Evolutionary conservation across 2,329 filamentous ascomycete genomes (phyloP).

Genomic region (Beauveria bassiana): DNA sequence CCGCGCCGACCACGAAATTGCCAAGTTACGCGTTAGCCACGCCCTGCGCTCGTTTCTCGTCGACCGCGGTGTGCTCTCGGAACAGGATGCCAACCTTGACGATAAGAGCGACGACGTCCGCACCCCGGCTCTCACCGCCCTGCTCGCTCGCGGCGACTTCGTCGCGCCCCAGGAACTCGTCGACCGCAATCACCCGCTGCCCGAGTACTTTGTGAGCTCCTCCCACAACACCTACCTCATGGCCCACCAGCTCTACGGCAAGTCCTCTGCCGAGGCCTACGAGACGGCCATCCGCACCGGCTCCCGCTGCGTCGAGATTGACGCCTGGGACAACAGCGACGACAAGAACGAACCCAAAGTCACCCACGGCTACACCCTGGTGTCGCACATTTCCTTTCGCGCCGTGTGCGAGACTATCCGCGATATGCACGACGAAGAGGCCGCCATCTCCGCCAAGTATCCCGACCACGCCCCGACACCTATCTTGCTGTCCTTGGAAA

Average conservation of each 20-base stretch:
- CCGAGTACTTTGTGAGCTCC: conserved; percentile 65
- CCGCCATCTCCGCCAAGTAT: conserved; percentile 28
- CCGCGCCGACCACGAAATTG: conserved; percentile 38
- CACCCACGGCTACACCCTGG: conserved; percentile 61
- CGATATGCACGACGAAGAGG: conserved; percentile 53
- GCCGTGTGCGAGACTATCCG: conserved; percentile 58
- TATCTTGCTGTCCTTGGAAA: conserved; percentile 59
- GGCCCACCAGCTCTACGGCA: conserved; percentile 61
- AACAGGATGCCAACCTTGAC: conserved; percentile 36
- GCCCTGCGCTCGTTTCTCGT: conserved; percentile 49
- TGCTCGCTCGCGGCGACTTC: conserved; percentile 52
- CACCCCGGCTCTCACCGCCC: conserved; percentile 36
- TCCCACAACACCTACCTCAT: conserved; percentile 68
- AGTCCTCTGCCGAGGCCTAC: conserved; percentile 55
- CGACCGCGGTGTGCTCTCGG: conserved; percentile 41
- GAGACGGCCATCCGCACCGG: conserved; percentile 54
- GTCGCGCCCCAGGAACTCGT: conserved; percentile 45
- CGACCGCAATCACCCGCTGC: conserved; percentile 52
- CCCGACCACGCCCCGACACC: conserved; percentile 41
- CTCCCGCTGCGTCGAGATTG: conserved; percentile 64
- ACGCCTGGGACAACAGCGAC: conserved; percentile 61
- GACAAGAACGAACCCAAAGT: conserved; percentile 58
- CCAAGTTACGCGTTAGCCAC: conserved; percentile 50
- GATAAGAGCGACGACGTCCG: conserved; percentile 27
- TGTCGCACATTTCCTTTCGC: conserved; percentile 58